These are phyloP conservation scores for Wickerhamomyces queroliae DNA, from an alignment of 805 yeast species.

Conservation along the genomic window DNA sequence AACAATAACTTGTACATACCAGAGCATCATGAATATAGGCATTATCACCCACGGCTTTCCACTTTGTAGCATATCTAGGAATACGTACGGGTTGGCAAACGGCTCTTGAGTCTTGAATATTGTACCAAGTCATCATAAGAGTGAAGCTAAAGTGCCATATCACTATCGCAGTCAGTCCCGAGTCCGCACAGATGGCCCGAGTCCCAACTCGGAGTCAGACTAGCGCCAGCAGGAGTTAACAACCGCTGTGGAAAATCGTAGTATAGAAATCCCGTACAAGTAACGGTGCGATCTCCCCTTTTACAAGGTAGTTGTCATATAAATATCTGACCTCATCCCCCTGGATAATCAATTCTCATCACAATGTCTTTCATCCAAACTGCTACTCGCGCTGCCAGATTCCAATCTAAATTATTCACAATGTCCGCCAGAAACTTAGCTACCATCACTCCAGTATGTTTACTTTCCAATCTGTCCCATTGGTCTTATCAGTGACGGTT, in stretches of 20 bases:
- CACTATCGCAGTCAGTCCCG: background rate
- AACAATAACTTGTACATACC: background rate
- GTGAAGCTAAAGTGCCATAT: no score
- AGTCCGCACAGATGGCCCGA: background rate
- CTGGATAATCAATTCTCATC: background rate
- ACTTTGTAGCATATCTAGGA: no score
- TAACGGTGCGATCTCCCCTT: background rate
- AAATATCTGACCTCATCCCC: no score
- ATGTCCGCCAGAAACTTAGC: constrained; percentile 24
- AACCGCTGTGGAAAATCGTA: no score
- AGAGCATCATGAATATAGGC: no score
- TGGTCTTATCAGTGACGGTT: no score
- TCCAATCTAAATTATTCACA: constrained; percentile 12
- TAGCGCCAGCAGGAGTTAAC: background rate
- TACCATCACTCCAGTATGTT: constrained; percentile 31
- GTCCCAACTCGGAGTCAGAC: background rate
- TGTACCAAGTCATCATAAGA: no score
- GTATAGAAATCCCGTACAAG: background rate
- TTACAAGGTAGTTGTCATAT: background rate
- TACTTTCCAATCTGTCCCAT: background rate
- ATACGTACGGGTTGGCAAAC: no score
- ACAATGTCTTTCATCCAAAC: constrained; percentile 21
- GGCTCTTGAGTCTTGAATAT: no score
- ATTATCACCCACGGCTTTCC: no score
- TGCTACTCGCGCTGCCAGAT: constrained; percentile 17